Conservation (phyloP, 2,329 filamentous ascomycete genomes). For the Fusarium coffeatum region DNA sequence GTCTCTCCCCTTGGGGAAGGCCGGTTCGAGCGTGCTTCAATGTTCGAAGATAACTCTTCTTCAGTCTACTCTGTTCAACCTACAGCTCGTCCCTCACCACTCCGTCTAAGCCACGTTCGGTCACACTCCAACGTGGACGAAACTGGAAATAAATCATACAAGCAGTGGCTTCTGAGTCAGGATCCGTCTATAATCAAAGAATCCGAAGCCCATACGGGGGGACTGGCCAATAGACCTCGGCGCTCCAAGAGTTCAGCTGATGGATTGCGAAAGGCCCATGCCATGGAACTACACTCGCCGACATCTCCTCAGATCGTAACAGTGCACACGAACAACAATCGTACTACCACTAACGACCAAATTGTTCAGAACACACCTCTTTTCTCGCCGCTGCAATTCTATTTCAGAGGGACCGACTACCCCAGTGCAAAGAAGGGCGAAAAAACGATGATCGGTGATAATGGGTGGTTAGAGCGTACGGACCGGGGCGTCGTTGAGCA, state of each 20-base stretch:
- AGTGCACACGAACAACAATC: constrained; percentile 5
- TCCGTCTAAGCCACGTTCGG: constrained; percentile 35
- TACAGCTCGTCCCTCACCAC: constrained; percentile 36
- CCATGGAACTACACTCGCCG: constrained; percentile 21
- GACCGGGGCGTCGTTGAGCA: constrained; percentile 38
- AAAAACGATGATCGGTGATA: constrained; percentile 66
- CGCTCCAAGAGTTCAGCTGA: constrained; percentile 49
- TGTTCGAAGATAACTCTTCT: constrained; percentile 32
- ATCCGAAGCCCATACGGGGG: constrained; percentile 24
- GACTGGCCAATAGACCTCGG: constrained; percentile 37
- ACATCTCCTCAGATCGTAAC: constrained; percentile 31
- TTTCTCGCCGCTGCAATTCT: constrained; percentile 59
- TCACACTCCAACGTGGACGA: constrained; percentile 39
- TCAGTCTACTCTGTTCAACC: constrained; percentile 45
- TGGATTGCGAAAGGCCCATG: constrained; percentile 30
- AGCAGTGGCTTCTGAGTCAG: constrained; percentile 43
- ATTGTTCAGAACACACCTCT: constrained; percentile 37
- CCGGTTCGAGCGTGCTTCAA: constrained; percentile 10
- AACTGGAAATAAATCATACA: constrained; percentile 40
- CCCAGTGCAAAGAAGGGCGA: constrained; percentile 55
- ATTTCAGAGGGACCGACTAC: constrained; percentile 55
- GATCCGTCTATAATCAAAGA: constrained; percentile 36
- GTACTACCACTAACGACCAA: constrained; percentile 10
- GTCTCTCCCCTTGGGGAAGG: constrained; percentile 48
- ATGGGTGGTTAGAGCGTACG: constrained; percentile 67